Evolutionary conservation across 2,329 filamentous ascomycete species (phyloP), one percentile per base, ranked within the genome.

Genomic region (Neurospora sp.): DNA sequence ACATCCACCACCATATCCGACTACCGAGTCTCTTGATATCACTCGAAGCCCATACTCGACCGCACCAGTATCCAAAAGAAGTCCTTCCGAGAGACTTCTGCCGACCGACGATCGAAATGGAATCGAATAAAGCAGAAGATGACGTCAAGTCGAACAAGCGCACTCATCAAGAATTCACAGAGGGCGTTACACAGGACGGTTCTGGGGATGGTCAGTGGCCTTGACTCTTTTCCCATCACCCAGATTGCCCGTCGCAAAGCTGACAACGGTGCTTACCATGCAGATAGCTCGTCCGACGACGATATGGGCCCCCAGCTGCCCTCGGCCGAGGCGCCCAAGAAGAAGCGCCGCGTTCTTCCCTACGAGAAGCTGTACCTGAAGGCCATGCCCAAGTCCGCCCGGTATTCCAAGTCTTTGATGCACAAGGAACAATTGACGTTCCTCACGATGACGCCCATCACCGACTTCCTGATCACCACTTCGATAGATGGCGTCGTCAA

Each of bases 331-430:
- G 88, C 90, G 2, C 91, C 89, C 69, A 95, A 95, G 84, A 97
- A 96, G 86, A 97, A 97, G 83, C 90, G 92, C 73, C 88, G 94
- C 76, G 92, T 92, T 75, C 88, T 99, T 2, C 93, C 92, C 1
- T 95, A 97, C 82, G 95, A 98, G 82, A 97, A 96, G 80, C 89
- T 98, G 76, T 98, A 97, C 81, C 84, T 98, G 73, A 92, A 92
- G 70, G 95, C 96, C 46, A 86, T 99, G 43, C 96, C 96, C 4
- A 88, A 87, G 67, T 92, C 92, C 23, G 77, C 85, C 43, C 91
- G 92, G 66, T 99, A 99, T 82, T 97, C 92, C 70, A 97, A 94
- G 78, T 98, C 96, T 66, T 85, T 99, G 77, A 99, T 99, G 96
- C 96, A 99, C 86, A 94, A 95, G 82, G 96, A 99, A 75, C 93